Evolutionary conservation across 2,329 filamentous ascomycete genomes (phyloP).

Genomic region (Lecanoromycetidae sp.): DNA sequence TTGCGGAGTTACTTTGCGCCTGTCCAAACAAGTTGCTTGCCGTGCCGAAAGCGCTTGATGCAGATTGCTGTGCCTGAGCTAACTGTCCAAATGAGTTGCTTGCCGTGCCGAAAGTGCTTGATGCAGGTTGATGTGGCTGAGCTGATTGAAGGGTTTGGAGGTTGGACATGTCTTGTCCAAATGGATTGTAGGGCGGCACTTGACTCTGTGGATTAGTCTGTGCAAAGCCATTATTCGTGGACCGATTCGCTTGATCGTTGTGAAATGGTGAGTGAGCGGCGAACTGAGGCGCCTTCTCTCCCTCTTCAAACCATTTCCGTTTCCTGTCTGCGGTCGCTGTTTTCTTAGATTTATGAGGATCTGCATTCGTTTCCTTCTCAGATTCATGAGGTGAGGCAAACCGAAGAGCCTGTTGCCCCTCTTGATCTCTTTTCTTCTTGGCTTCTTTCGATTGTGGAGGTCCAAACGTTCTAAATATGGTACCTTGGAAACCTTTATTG

Average conservation of each 20-base stretch:
- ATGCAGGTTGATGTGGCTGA: neutral
- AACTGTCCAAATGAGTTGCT: neutral
- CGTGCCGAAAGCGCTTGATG: neutral
- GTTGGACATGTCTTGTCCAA: neutral
- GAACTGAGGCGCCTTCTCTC: constrained; percentile 5
- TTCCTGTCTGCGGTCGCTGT: neutral
- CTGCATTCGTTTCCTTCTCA: constrained; percentile 27
- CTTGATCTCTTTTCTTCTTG: no score
- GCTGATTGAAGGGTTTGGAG: neutral
- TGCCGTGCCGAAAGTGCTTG: no score
- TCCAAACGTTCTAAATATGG: no score
- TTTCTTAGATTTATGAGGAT: constrained; percentile 15
- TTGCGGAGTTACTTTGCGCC: constrained; percentile 19
- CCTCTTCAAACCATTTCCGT: neutral
- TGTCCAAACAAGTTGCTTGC: neutral
- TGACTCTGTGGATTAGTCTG: no score
- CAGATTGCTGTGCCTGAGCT: neutral
- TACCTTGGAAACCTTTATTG: no score
- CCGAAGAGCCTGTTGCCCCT: no score
- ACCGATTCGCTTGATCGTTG: neutral
- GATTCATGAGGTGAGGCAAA: no score
- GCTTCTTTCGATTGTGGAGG: no score
- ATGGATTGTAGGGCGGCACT: no score
- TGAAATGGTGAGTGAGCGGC: neutral
- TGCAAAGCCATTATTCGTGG: neutral